Evolutionary conservation across 345 rosid species (phyloP).

Genomic region (Gynandropsis gynandra): DNA sequence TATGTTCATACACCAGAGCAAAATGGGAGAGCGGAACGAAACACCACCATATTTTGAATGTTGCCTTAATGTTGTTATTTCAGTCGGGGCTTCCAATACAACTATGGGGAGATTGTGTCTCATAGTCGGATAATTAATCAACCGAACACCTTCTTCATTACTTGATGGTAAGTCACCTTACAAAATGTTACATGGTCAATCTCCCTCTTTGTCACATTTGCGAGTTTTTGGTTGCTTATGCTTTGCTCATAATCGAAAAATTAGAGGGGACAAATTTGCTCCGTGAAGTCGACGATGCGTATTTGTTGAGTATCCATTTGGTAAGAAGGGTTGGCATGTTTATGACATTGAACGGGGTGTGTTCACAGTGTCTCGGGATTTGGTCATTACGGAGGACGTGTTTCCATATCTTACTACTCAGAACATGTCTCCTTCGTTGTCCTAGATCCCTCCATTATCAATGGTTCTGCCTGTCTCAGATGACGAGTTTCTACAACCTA

Average conservation of each 20-base stretch:
- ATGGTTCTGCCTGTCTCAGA: too few relatives aligned
- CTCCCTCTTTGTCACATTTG: neutral
- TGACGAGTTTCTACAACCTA: too few relatives aligned
- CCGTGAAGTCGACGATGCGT: neutral
- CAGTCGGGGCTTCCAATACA: too few relatives aligned
- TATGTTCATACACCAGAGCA: too few relatives aligned
- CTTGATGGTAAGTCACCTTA: neutral
- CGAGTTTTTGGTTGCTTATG: neutral
- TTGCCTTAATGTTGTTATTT: too few relatives aligned
- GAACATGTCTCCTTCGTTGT: neutral
- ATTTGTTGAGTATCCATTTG: neutral
- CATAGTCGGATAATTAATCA: neutral
- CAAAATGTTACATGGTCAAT: neutral
- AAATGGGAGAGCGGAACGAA: too few relatives aligned
- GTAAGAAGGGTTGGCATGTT: neutral
- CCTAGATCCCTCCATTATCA: neutral
- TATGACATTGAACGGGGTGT: neutral
- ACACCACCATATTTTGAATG: too few relatives aligned
- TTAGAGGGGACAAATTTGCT: neutral
- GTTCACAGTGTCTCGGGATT: neutral
- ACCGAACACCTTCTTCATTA: neutral
- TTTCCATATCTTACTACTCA: neutral
- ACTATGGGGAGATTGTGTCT: neutral
- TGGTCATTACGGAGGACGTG: neutral
- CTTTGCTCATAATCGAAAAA: neutral